phyloP scores from a whole-genome alignment of 441 rosid species.

The Lepidium campestre region DNA sequence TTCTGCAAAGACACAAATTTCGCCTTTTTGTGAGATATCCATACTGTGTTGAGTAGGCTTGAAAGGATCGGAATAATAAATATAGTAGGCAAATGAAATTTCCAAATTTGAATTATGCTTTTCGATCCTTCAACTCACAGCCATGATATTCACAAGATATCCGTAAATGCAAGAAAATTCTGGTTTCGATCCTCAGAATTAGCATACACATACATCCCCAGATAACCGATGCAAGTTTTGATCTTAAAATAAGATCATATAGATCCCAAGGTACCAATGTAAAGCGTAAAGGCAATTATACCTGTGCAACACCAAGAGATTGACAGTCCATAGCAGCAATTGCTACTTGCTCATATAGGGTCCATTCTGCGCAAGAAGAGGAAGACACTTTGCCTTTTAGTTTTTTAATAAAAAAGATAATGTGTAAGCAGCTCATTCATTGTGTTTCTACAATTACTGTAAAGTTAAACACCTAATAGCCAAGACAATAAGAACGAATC shows the following conservation, averaged over 20 bases:
- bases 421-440: neutral
- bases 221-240: neutral
- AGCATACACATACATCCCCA: neutral
- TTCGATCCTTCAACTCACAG: neutral
- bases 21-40: neutral
- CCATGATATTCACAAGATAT: neutral
- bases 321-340: constrained; percentile 97
- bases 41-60: neutral
- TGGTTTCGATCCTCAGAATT: neutral
- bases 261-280: neutral
- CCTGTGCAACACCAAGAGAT: constrained; percentile 78
- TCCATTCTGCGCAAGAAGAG: constrained; percentile 62
- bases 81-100: neutral
- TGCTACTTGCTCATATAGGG: constrained; percentile 88
- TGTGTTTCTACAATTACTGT: neutral
- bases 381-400: neutral
- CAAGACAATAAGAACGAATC: neutral
- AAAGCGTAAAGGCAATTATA: constrained; percentile 18
- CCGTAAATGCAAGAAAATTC: neutral
- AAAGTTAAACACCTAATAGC: neutral
- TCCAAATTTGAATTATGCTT: neutral
- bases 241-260: neutral
- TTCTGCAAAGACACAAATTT: constrained; percentile 45
- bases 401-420: neutral
- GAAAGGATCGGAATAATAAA: neutral